Base-by-base conservation (phyloP, 495 filamentous ascomycete genomes). In the Chaetomium tenue region DNA sequence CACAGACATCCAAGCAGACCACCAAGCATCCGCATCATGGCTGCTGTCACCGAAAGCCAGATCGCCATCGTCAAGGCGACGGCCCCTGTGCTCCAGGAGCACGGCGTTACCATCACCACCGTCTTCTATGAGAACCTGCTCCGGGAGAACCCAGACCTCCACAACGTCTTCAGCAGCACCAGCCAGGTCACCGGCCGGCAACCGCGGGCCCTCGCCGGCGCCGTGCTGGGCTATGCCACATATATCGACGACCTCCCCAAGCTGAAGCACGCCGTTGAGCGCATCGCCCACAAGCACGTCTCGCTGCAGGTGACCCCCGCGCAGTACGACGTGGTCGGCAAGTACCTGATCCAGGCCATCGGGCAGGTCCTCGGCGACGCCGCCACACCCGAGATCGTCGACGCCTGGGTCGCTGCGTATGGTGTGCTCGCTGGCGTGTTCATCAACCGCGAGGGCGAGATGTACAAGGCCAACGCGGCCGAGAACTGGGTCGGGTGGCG, bases 261-360 rank as follows among this genome's bases (percentile, higher is more conserved):
- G 28, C 80, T 92, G 5, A 64, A 73, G 40, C 78, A 82, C 7
- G 85, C 86, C 42, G 82, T 92, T n/a, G 86, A 88, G 73, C 81
- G 86, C 66, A 91, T 92, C 71, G 86, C 87, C 71, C 82, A 89
- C 74, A 91, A 91, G 75, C 89, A 92, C 66, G 88, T 85, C 50
- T 88, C 85, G 0, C 83, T 91, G 37, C 85, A 85, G 74, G 85
- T 92, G 67, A 75, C 82, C 61, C 84, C 89, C 25, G 87, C 83
- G 9, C 82, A 89, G 63, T 91, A 91, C 76, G 71, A 82, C 51
- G 83, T 89, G 56, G 89, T 92, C 33, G 89, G 86, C 60, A 82
- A 81, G 67, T 81, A 84, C 74, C 82, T 91, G 9, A 79, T 92
- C 58, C 83, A 81, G 56, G 87, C 88, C 37, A 89, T 92, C 78